Evolutionary conservation across 345 rosid genomes (phyloP).

Genomic region (Eutrema japonicum): DNA sequence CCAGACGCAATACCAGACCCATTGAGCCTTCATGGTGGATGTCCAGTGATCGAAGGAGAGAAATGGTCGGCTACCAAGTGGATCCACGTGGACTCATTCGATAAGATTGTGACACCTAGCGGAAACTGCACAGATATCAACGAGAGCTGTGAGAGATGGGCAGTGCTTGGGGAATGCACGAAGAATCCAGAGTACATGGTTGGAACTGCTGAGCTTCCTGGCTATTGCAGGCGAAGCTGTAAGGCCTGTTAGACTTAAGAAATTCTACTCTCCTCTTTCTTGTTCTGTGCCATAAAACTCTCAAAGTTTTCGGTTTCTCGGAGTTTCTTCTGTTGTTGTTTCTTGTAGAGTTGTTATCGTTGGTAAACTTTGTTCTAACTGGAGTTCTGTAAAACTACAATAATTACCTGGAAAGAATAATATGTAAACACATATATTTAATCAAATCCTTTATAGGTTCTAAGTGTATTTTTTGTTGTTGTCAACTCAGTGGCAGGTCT

Average conservation of each 20-base stretch:
- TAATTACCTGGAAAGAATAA: neutral
- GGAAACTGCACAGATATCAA: constrained; percentile 80
- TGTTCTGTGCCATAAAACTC: constrained; percentile 22
- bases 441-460: neutral
- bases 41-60: constrained; percentile 94
- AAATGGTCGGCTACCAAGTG: constrained; percentile 99
- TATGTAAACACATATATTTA: constrained; percentile 18
- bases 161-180: constrained; percentile 87
- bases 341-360: constrained; percentile 29
- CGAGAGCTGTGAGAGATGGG: constrained; percentile 89
- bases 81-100: constrained; percentile 92
- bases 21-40: constrained; percentile 85
- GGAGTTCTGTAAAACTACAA: constrained; percentile 24
- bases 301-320: neutral
- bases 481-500: neutral
- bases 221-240: constrained; percentile 86
- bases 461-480: neutral
- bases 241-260: constrained; percentile 66
- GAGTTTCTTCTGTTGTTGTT: constrained; percentile 22
- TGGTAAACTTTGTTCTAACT: constrained; percentile 8
- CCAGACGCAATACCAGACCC: constrained; percentile 79
- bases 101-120: constrained; percentile 54
- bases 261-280: neutral
- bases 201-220: constrained; percentile 81
- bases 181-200: constrained; percentile 89